Evolutionary conservation across 1,284 basidiomycete genomes (phyloP).

Genomic region (Tylopilus sp.): DNA sequence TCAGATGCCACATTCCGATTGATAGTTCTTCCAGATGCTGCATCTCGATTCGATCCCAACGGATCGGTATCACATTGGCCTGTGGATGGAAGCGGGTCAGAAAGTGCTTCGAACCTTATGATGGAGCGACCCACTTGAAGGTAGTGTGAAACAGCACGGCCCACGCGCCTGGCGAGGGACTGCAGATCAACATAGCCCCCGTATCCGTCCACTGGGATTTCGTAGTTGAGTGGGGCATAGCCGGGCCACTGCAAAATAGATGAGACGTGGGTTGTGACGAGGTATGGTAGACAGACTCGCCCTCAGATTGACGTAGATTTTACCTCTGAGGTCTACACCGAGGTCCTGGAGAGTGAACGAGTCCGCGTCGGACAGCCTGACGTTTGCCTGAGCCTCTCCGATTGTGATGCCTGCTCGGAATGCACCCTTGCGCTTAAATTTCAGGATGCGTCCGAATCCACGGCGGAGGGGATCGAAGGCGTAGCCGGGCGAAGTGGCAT

Average conservation of each 20-base stretch:
- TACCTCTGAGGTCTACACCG: constrained; percentile 54
- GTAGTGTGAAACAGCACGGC: constrained; percentile 70
- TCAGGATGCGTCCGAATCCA: constrained; percentile 50
- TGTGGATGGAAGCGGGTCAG: constrained; percentile 24
- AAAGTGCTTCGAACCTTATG: constrained; percentile 1
- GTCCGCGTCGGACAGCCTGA: constrained; percentile 56
- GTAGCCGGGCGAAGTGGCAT: constrained; percentile 35
- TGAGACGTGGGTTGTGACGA: not conserved
- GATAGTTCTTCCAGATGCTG: constrained; percentile 69
- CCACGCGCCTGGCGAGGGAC: constrained; percentile 64
- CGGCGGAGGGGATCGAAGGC: constrained; percentile 43
- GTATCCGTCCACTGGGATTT: constrained; percentile 67
- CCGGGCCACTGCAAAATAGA: constrained; percentile 57
- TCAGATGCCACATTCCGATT: constrained; percentile 65
- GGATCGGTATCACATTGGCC: constrained; percentile 64
- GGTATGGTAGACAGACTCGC: constrained; percentile 37
- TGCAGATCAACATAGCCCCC: constrained; percentile 60
- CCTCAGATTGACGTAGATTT: constrained; percentile 59
- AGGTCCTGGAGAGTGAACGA: constrained; percentile 60
- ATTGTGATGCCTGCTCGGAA: constrained; percentile 64
- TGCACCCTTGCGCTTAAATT: constrained; percentile 70
- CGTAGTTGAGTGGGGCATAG: constrained; percentile 66
- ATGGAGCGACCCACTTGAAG: constrained; percentile 49
- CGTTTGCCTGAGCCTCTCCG: constrained; percentile 63
- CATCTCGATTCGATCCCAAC: constrained; percentile 65